phyloP scores from a whole-genome alignment of 2,329 filamentous ascomycete species.

The Cladosporium sp. region DNA sequence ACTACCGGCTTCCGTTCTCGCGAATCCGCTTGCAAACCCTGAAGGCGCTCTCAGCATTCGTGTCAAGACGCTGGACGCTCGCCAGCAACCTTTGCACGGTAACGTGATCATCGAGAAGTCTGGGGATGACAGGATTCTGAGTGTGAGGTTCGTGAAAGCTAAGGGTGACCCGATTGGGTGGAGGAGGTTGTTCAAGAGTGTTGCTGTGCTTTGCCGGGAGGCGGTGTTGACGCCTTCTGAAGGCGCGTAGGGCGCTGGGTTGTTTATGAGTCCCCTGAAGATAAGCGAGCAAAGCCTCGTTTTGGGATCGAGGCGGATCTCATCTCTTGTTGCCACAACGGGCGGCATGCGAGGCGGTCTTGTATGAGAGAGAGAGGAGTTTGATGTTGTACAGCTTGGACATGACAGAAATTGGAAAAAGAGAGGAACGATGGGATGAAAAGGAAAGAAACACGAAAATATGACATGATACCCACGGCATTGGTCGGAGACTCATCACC shows the following conservation, averaged over 20 bases:
- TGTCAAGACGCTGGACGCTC: slow-evolving; percentile 69
- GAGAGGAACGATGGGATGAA: too few relatives aligned
- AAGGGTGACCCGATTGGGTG: slow-evolving; percentile 97
- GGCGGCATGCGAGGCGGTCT: too few relatives aligned
- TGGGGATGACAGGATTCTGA: slow-evolving; percentile 47
- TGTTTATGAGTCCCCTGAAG: neutral
- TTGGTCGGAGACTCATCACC: too few relatives aligned
- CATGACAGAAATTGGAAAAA: too few relatives aligned
- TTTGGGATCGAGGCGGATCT: too few relatives aligned
- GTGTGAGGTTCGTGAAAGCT: slow-evolving; percentile 87
- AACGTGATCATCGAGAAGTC: slow-evolving; percentile 70
- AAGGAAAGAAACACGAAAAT: too few relatives aligned
- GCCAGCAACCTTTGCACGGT: slow-evolving; percentile 69
- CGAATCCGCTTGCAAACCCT: slow-evolving; percentile 12
- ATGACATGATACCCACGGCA: too few relatives aligned
- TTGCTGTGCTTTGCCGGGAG: slow-evolving; percentile 83
- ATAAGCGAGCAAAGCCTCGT: neutral
- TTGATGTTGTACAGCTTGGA: too few relatives aligned
- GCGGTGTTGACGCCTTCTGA: slow-evolving; percentile 49
- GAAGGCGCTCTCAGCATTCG: slow-evolving; percentile 41
- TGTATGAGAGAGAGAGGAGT: too few relatives aligned
- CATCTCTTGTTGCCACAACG: too few relatives aligned
- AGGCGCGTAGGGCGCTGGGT: neutral
- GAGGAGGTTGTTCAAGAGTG: slow-evolving; percentile 93
- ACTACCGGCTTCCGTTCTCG: neutral